These are phyloP conservation scores for Globisporangium spiculum DNA, from an alignment of 352 stramenopile species.

Conservation along the genomic window DNA sequence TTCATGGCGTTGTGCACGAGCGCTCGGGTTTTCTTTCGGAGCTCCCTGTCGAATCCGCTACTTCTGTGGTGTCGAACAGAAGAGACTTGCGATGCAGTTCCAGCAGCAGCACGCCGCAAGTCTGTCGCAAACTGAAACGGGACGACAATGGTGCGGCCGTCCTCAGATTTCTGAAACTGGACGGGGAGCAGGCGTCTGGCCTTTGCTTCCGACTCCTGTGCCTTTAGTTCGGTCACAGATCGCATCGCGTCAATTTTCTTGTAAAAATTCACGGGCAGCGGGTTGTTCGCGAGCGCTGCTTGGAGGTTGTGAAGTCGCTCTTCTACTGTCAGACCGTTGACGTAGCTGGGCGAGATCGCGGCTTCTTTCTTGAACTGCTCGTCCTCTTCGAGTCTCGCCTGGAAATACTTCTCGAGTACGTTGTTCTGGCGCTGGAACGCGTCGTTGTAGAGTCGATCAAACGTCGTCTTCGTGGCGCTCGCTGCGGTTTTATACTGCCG, in stretches of 20 bases:
- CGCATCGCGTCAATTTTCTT: conserved; percentile 56
- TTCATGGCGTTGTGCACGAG: conserved; percentile 1
- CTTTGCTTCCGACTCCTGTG: conserved; percentile 28
- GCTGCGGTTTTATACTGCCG: conserved; percentile 4
- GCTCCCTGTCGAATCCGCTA: neutral
- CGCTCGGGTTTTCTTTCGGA: conserved; percentile 4
- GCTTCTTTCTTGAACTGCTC: conserved; percentile 42
- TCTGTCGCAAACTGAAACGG: conserved; percentile 47
- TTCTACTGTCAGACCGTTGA: conserved; percentile 48
- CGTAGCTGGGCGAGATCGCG: conserved; percentile 36
- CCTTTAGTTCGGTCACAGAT: conserved; percentile 28
- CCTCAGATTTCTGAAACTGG: conserved; percentile 30
- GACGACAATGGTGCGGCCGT: conserved; percentile 43
- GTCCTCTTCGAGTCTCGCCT: conserved; percentile 38
- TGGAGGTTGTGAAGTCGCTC: conserved; percentile 46
- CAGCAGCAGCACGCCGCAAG: conserved; percentile 11
- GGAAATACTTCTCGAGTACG: conserved; percentile 32
- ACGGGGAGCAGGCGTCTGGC: conserved; percentile 28
- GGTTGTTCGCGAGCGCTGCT: conserved; percentile 36
- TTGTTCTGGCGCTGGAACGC: conserved; percentile 52
- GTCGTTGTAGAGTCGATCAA: conserved; percentile 54
- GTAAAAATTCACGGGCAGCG: conserved; percentile 46
- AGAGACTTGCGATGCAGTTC: conserved; percentile 1
- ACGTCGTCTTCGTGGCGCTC: conserved; percentile 18
- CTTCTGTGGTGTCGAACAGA: neutral